These are phyloP conservation scores for Phlebiopsis gigantea DNA, from an alignment of 768 basidiomycete species.

Conservation along the genomic window DNA sequence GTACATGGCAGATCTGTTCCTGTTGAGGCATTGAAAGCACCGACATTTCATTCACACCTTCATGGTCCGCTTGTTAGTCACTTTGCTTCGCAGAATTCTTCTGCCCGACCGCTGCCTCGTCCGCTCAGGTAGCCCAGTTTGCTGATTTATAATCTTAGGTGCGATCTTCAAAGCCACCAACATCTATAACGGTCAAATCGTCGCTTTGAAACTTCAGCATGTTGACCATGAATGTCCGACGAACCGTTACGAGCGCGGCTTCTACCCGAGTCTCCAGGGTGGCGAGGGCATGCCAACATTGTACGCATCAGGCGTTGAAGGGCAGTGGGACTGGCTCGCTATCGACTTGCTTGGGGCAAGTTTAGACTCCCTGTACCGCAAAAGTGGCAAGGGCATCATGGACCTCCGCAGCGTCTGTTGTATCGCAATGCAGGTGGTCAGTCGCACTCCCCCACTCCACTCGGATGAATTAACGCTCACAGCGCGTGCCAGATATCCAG, in stretches of 20 bases:
- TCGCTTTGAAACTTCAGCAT: slow-evolving; percentile 71
- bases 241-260: slow-evolving; percentile 61
- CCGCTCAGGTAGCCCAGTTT: not conserved
- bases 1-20: not conserved
- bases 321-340: slow-evolving; percentile 43
- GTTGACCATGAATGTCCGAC: slow-evolving; percentile 71
- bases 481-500: slow-evolving; percentile 48
- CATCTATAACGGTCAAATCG: slow-evolving; percentile 50
- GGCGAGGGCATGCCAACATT: slow-evolving; percentile 69
- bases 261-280: slow-evolving; percentile 70
- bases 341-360: slow-evolving; percentile 72
- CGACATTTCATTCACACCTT: no score
- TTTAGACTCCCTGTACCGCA: slow-evolving; percentile 56
- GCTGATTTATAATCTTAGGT: slow-evolving; percentile 36
- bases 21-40: not conserved
- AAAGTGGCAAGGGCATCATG: slow-evolving; percentile 51
- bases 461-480: not conserved
- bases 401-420: slow-evolving; percentile 70
- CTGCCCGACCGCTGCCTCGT: no score
- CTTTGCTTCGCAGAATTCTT: no score
- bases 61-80: no score
- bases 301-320: slow-evolving; percentile 42
- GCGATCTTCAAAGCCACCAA: slow-evolving; percentile 64
- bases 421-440: slow-evolving; percentile 73
- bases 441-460: slow-evolving; percentile 17